Conservation (phyloP, 2,329 filamentous ascomycete genomes). For the Cadophora gregata region DNA sequence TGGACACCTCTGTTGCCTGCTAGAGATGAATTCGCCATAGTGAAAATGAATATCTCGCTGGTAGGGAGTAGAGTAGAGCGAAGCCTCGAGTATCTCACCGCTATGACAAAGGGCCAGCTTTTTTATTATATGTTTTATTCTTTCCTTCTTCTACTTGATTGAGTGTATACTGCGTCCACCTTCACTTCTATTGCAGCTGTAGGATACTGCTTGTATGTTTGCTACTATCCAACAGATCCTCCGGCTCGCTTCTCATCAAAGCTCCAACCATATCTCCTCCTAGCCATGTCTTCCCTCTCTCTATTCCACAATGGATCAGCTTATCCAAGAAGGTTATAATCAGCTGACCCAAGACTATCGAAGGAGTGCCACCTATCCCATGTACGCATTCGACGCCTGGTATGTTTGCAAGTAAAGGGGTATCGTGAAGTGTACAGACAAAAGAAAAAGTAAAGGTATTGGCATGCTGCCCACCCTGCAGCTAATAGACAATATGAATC, state of each 20-base stretch:
- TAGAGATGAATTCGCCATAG: no score
- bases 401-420: constrained; percentile 19
- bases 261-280: neutral
- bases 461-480: neutral
- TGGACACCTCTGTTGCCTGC: no score
- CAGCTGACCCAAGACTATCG: neutral
- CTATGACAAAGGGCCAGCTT: no score
- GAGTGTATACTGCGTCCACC: neutral
- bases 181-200: neutral
- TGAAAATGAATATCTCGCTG: no score
- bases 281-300: neutral
- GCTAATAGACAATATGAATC: constrained; percentile 9
- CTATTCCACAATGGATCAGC: neutral
- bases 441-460: constrained; percentile 3
- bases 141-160: constrained; percentile 2
- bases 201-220: neutral
- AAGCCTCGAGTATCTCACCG: no score
- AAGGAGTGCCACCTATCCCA: neutral
- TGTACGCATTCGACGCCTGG: neutral
- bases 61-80: no score
- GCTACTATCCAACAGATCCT: constrained; percentile 2
- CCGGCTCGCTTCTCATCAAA: neutral
- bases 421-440: constrained; percentile 22
- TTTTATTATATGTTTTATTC: constrained; percentile 7
- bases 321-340: neutral